These are phyloP conservation scores for Breynia disticha DNA, from an alignment of 441 rosid genomes.

Conservation along the genomic window DNA sequence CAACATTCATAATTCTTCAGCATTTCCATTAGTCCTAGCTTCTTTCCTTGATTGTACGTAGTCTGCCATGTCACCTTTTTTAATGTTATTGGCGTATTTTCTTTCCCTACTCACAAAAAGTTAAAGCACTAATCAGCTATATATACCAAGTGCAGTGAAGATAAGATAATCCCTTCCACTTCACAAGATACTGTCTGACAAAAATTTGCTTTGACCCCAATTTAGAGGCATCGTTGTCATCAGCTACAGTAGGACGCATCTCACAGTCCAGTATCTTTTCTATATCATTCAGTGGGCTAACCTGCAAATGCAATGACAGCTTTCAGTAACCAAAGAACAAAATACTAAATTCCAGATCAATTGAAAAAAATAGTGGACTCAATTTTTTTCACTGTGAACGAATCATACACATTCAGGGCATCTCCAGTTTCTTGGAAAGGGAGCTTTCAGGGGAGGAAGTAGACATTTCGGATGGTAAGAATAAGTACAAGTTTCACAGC, in stretches of 20 bases:
- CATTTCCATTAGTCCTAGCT: too few relatives aligned
- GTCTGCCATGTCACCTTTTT: too few relatives aligned
- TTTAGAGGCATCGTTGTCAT: slow-evolving; percentile 51
- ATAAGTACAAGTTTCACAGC: slow-evolving; percentile 84
- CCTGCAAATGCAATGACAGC: slow-evolving; percentile 43
- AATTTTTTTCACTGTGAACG: slow-evolving; percentile 1
- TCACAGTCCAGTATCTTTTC: slow-evolving; percentile 91
- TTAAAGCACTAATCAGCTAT: too few relatives aligned
- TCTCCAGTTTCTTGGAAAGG: slow-evolving; percentile 71
- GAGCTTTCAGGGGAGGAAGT: slow-evolving; percentile 73
- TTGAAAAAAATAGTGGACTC: background rate
- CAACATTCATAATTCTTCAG: too few relatives aligned
- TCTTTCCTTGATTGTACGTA: too few relatives aligned
- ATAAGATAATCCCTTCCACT: slow-evolving; percentile 98
- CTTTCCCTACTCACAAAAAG: background rate
- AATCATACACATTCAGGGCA: slow-evolving; percentile 98
- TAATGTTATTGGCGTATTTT: too few relatives aligned
- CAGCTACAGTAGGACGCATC: slow-evolving; percentile 88
- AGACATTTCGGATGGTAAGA: slow-evolving; percentile 79
- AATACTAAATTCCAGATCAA: too few relatives aligned
- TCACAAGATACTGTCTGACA: slow-evolving; percentile 95
- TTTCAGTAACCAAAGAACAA: background rate
- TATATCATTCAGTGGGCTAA: slow-evolving; percentile 88
- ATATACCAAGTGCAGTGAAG: slow-evolving; percentile 92
- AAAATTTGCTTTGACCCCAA: slow-evolving; percentile 64